Conservation (phyloP, 495 filamentous ascomycete species). For the Hypomontagnella submonticulosa region DNA sequence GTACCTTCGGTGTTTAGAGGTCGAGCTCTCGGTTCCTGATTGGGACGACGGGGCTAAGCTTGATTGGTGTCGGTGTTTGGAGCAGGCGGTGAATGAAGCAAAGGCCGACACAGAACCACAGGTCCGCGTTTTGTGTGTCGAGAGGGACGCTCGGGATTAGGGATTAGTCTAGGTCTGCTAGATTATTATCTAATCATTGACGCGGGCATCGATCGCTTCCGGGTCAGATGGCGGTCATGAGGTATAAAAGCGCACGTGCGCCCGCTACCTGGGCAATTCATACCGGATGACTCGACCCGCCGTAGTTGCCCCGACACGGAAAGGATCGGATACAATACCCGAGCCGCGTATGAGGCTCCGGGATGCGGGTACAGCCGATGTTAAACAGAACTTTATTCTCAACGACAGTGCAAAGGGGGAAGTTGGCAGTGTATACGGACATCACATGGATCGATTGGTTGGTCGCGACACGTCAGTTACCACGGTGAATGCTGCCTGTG, state of each 20-base stretch:
- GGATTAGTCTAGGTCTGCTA: too few relatives aligned
- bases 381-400: slow-evolving; percentile 3
- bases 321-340: not conserved
- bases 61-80: slow-evolving; percentile 34
- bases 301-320: not conserved
- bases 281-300: not conserved
- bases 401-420: not conserved
- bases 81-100: slow-evolving; percentile 34
- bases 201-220: not conserved
- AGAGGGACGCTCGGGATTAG: slow-evolving; percentile 21
- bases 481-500: not conserved
- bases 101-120: slow-evolving; percentile 10
- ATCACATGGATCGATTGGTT: not conserved
- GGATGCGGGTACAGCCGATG: not conserved
- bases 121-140: slow-evolving; percentile 35
- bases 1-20: slow-evolving; percentile 39
- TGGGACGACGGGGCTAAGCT: slow-evolving; percentile 34
- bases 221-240: slow-evolving; percentile 1
- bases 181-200: not conserved
- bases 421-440: not conserved
- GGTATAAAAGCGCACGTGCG: slow-evolving; percentile 3
- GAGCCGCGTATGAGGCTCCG: slow-evolving; percentile 1
- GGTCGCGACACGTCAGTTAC: not conserved
- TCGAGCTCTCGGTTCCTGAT: slow-evolving; percentile 43
- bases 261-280: not conserved